A percentile compares a stretch with the other conserved stretches of the same genome.
These are phyloP conservation scores for Helotiales sp. DNA, from an alignment of 2,329 filamentous ascomycete species.

Conservation along the genomic window DNA sequence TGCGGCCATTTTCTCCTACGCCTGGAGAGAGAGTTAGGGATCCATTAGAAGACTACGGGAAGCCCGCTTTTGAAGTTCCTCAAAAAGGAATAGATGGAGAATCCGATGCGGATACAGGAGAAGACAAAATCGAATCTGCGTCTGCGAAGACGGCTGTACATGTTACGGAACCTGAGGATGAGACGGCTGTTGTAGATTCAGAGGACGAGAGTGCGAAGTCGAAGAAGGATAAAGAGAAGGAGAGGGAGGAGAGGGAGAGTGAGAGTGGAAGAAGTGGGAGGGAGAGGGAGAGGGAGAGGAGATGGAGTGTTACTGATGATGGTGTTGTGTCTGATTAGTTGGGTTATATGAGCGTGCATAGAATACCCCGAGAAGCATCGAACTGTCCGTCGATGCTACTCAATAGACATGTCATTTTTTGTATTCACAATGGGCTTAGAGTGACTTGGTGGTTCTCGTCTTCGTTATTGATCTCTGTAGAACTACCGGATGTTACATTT, in stretches of 20 bases:
- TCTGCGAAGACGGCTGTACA: conserved; percentile 25
- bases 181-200: conserved; percentile 2
- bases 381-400: background rate
- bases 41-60: conserved; percentile 28
- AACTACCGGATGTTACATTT: background rate
- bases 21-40: conserved; percentile 31
- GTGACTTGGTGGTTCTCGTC: background rate
- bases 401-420: background rate
- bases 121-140: conserved; percentile 20
- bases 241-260: background rate
- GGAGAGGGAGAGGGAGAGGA: conserved; percentile 32
- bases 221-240: conserved; percentile 27
- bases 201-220: conserved; percentile 24
- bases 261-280: conserved; percentile 12
- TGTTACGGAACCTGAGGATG: conserved; percentile 9
- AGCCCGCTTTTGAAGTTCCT: background rate
- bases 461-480: background rate
- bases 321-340: conserved; percentile 32
- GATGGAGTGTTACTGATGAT: conserved; percentile 43
- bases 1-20: conserved; percentile 63
- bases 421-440: background rate
- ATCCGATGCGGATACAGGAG: conserved; percentile 13
- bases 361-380: conserved; percentile 25
- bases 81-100: conserved; percentile 9
- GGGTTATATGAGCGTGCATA: background rate